Conservation (phyloP, 2,329 filamentous ascomycete species). For the Seiridium cupressi region DNA sequence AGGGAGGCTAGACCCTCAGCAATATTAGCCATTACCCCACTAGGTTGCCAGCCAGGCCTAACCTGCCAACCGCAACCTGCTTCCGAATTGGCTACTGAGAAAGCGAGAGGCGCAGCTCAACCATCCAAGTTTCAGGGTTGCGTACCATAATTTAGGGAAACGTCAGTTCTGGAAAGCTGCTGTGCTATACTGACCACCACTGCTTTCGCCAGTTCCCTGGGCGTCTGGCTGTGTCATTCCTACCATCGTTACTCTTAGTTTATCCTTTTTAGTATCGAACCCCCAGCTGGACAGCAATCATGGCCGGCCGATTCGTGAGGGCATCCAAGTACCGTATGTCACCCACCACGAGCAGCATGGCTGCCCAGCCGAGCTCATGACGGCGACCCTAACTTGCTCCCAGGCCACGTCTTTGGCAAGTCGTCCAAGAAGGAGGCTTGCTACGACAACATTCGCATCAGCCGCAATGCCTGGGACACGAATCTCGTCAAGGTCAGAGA, state of each 20-base stretch:
- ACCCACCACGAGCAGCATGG: constrained; percentile 3
- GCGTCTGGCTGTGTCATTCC: background rate
- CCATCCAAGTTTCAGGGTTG: background rate
- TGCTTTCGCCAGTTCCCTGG: background rate
- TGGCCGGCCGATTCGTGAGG: constrained; percentile 66
- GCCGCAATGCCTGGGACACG: constrained; percentile 98
- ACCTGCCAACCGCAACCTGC: background rate
- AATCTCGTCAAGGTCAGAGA: constrained; percentile 85
- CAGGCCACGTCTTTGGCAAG: constrained; percentile 98
- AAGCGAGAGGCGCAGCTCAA: constrained; percentile 7
- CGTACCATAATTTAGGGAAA: background rate
- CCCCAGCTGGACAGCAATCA: constrained; percentile 28
- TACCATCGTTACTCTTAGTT: background rate
- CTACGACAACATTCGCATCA: constrained; percentile 97
- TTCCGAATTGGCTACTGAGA: background rate
- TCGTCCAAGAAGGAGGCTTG: constrained; percentile 94
- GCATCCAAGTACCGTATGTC: constrained; percentile 67
- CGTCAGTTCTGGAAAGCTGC: background rate
- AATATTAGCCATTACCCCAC: constrained; percentile 2
- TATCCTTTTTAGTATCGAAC: constrained; percentile 6
- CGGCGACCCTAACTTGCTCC: constrained; percentile 18
- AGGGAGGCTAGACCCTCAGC: background rate
- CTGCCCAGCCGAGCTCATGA: constrained; percentile 11
- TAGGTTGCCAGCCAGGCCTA: background rate
- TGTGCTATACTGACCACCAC: background rate